phyloP scores from a whole-genome alignment of 345 rosid species.

The Bruguiera gymnorhiza region DNA sequence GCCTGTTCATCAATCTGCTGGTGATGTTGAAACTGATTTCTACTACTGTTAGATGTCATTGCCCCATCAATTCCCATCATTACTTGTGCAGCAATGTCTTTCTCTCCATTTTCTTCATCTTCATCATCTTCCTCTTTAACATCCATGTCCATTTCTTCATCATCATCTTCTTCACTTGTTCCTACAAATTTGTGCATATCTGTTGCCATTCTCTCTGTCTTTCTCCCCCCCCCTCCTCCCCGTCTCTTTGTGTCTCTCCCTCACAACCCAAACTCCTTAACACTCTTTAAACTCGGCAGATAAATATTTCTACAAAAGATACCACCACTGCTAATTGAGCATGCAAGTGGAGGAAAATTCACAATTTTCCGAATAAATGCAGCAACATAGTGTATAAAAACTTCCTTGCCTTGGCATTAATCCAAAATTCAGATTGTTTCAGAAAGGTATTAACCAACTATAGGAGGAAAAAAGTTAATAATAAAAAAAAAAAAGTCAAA shows the following conservation, averaged over 20 bases:
- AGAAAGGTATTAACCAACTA: slow-evolving; percentile 1
- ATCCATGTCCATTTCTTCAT: slow-evolving; percentile 85
- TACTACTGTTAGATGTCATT: slow-evolving; percentile 42
- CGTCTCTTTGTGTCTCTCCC: neutral
- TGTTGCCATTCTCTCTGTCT: slow-evolving; percentile 56
- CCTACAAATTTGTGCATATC: slow-evolving; percentile 74
- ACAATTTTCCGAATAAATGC: slow-evolving; percentile 18
- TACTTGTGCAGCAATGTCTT: slow-evolving; percentile 39
- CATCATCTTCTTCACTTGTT: slow-evolving; percentile 86
- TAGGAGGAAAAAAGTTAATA: neutral
- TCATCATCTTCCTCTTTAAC: slow-evolving; percentile 84
- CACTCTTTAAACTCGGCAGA: slow-evolving; percentile 21
- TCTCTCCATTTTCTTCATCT: slow-evolving; percentile 51
- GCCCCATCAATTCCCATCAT: slow-evolving; percentile 47
- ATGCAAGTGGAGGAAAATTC: slow-evolving; percentile 14
- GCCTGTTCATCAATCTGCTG: slow-evolving; percentile 73
- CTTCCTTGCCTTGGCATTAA: slow-evolving; percentile 21
- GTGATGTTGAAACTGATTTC: slow-evolving; percentile 54
- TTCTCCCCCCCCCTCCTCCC: too few species aligned
- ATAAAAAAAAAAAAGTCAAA: neutral
- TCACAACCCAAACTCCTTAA: slow-evolving; percentile 13
- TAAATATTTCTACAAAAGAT: slow-evolving; percentile 14
- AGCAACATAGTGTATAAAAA: slow-evolving; percentile 10
- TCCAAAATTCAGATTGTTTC: slow-evolving; percentile 14
- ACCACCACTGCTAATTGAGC: slow-evolving; percentile 21